Percentiles rank a stretch among this genome's conserved stretches.
Evolutionary conservation across 768 basidiomycete species (phyloP).

Genomic region (Pleurotus tuoliensis): DNA sequence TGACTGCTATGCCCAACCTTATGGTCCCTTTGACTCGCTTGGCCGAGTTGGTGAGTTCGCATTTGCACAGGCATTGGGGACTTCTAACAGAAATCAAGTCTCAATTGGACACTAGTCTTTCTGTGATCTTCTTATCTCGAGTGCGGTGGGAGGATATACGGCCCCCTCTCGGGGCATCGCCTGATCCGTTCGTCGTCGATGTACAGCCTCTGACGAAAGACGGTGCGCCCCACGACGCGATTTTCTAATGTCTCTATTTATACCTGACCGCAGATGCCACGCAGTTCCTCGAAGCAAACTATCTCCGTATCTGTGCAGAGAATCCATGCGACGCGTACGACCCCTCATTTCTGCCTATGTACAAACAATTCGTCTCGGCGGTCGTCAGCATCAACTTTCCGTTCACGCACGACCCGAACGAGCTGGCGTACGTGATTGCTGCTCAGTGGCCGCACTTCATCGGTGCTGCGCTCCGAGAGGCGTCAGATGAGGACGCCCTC

Average conservation of each 20-base stretch:
- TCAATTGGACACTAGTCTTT: constrained; percentile 43
- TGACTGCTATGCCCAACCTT: constrained; percentile 59
- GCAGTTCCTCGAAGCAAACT: neutral
- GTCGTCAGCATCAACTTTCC: constrained; percentile 59
- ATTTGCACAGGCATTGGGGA: too few relatives aligned
- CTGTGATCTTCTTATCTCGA: constrained; percentile 58
- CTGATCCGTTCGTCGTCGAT: constrained; percentile 69
- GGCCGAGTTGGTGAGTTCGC: constrained; percentile 53
- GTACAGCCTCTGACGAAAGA: constrained; percentile 51
- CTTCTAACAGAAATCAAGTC: constrained; percentile 36
- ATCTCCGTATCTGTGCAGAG: neutral
- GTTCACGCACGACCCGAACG: constrained; percentile 63
- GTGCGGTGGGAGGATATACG: constrained; percentile 69
- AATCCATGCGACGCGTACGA: constrained; percentile 39
- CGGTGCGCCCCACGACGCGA: constrained; percentile 33
- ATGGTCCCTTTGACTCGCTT: constrained; percentile 69
- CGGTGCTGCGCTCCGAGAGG: constrained; percentile 58
- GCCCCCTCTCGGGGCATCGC: constrained; percentile 65
- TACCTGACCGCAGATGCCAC: constrained; percentile 22
- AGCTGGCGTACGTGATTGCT: constrained; percentile 71
- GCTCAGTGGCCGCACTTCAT: constrained; percentile 82
- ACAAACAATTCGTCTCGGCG: constrained; percentile 56
- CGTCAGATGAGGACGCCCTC: constrained; percentile 21
- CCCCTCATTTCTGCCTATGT: constrained; percentile 53
- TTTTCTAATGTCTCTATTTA: neutral